phyloP scores from a whole-genome alignment of 345 rosid genomes.

The Lagerstroemia speciosa region DNA sequence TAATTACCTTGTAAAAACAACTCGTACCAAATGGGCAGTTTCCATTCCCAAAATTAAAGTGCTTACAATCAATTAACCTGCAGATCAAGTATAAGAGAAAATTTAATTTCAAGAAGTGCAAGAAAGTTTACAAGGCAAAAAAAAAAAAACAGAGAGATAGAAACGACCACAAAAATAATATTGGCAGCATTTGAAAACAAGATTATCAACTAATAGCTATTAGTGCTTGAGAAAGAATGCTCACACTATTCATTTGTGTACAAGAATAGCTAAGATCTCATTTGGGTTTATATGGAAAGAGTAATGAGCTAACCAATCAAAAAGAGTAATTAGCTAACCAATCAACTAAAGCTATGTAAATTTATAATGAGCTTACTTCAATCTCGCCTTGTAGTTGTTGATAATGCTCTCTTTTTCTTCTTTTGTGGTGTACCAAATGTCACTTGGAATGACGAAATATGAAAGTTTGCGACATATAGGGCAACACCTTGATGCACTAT shows the following conservation, averaged over 20 bases:
- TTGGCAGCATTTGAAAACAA: background rate
- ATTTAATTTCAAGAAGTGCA: background rate
- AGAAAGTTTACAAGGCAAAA: background rate
- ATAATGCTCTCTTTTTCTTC: slow-evolving; percentile 73
- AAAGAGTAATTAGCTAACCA: background rate
- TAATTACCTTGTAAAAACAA: slow-evolving; percentile 82
- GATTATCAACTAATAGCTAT: background rate
- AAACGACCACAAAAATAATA: background rate
- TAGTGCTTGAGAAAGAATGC: background rate
- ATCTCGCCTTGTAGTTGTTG: slow-evolving; percentile 72
- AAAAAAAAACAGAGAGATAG: too few relatives aligned
- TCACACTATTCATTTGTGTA: background rate
- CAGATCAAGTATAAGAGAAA: background rate
- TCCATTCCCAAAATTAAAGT: slow-evolving; percentile 84
- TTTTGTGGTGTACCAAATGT: slow-evolving; percentile 71
- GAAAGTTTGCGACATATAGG: slow-evolving; percentile 93
- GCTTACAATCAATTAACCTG: slow-evolving; percentile 90
- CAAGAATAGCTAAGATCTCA: background rate
- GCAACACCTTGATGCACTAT: slow-evolving; percentile 73
- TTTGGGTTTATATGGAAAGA: background rate
- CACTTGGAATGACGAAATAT: slow-evolving; percentile 91
- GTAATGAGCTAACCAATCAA: too few relatives aligned
- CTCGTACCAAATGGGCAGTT: slow-evolving; percentile 94
- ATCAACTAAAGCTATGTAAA: background rate
- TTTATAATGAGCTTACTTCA: slow-evolving; percentile 39